Base-by-base conservation (phyloP, 805 yeast genomes). In the Cyberlindnera saturnus region DNA sequence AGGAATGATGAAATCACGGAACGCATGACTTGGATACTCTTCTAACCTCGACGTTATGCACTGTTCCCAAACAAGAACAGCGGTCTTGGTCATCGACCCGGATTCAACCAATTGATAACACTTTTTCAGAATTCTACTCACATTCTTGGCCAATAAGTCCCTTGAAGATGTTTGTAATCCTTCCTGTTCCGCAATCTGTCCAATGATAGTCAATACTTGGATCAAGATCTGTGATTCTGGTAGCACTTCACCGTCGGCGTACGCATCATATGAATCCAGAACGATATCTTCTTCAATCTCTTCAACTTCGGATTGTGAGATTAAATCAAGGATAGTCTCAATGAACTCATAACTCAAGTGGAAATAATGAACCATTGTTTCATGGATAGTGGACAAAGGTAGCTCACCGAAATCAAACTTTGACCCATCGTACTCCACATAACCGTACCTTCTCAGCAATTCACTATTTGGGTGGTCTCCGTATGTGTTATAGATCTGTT, bases 381-480 rank as follows among this genome's bases (percentile, higher is more conserved):
- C 45, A n/a, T 35, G 36, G 20, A 52, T 41, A 9, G 39, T 56
- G 0, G 56, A 50, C 20, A 82, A 50, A 1, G 80, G 70, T 3
- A 91, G 53, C 61, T 91, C 98, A 7, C 82, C 96, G 55, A 86
- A 83, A 60, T 91, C 98, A 58, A 69, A 77, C 38, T 74, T 76
- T 2, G 93, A 83, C 0, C 87, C 86, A 17, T 69, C 71, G 48
- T 66, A 61, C 63, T 90, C 96, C 20, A 88, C 93, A 55, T 86
- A 91, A 0, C 99, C 99, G 53, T 91, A 91, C 44, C 96, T 74
- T 55, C 99, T 75, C 43, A 93, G 67, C 29, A 93, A 72, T 56
- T 93, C 98, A n/a, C 91, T 69, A 60, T 90, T 91, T 32, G 97
- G 93, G 50, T 86, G 81, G 36, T 89, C 93, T 1, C 96, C 95